These are phyloP conservation scores for Fagopyrum homotropicum DNA, from an alignment of 148 eudicot species.

Conservation along the genomic window DNA sequence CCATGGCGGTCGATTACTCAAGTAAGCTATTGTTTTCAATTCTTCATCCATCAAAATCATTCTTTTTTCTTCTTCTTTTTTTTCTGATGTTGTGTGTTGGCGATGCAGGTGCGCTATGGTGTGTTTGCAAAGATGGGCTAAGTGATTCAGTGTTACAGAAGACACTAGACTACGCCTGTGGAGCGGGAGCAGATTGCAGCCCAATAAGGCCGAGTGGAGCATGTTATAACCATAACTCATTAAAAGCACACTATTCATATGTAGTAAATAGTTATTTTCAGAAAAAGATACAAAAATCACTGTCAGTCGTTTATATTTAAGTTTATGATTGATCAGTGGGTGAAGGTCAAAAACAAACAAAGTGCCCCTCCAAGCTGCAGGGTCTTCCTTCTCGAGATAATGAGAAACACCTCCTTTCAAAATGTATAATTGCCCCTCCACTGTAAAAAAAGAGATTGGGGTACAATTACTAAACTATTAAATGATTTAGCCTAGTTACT, in stretches of 20 bases:
- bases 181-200: constrained; percentile 81
- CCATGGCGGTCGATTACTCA: neutral
- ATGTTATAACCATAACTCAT: constrained; percentile 61
- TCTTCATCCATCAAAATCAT: too few relatives aligned
- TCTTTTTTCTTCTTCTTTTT: too few relatives aligned
- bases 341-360: constrained; percentile 68
- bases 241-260: constrained; percentile 57
- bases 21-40: neutral
- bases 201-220: constrained; percentile 42
- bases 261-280: constrained; percentile 86
- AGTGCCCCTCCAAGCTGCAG: constrained; percentile 76
- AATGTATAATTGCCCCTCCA: constrained; percentile 48
- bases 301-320: too few relatives aligned
- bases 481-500: too few relatives aligned
- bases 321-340: too few relatives aligned
- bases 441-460: too few relatives aligned
- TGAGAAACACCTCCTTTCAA: constrained; percentile 87
- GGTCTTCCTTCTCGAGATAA: constrained; percentile 76
- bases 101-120: constrained; percentile 49
- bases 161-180: constrained; percentile 84
- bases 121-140: constrained; percentile 64
- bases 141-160: constrained; percentile 42
- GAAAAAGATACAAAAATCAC: constrained; percentile 23
- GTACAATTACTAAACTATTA: too few relatives aligned
- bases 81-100: neutral